A percentile compares a stretch with the other conserved stretches of the same genome.
phyloP scores from a whole-genome alignment of 192 early-diverging fungal species.

The Coemansia sp. region DNA sequence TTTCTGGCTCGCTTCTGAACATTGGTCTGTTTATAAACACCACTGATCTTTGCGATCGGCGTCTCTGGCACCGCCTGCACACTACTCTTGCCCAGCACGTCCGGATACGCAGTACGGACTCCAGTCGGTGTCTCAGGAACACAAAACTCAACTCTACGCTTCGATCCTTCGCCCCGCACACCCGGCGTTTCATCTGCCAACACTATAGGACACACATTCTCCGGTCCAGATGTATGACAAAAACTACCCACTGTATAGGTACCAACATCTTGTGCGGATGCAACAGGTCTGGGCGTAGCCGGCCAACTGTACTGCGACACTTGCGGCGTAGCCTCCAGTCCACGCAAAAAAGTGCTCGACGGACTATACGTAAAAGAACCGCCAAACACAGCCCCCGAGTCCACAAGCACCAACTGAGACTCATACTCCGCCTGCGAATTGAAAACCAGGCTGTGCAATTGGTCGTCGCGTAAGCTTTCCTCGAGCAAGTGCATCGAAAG shows the following conservation, averaged over 20 bases:
- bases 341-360: not conserved
- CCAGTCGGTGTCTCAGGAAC: constrained; percentile 13
- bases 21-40: not conserved
- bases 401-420: not conserved
- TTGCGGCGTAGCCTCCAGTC: too few relatives aligned
- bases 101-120: not conserved
- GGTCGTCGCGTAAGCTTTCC: constrained; percentile 29
- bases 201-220: not conserved
- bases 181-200: constrained; percentile 12
- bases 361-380: not conserved
- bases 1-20: not conserved
- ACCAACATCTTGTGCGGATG: not conserved
- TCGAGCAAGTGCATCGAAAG: constrained; percentile 25
- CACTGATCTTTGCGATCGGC: not conserved
- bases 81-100: not conserved
- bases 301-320: constrained; percentile 1
- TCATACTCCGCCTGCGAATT: constrained; percentile 14
- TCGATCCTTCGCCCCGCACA: not conserved
- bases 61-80: not conserved
- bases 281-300: not conserved
- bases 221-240: not conserved
- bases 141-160: constrained; percentile 7
- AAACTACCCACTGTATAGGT: not conserved
- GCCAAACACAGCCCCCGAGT: not conserved
- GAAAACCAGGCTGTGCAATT: constrained; percentile 9